Evolutionary conservation across 306 rosid species (phyloP).

Genomic region (Nissolia schottii): DNA sequence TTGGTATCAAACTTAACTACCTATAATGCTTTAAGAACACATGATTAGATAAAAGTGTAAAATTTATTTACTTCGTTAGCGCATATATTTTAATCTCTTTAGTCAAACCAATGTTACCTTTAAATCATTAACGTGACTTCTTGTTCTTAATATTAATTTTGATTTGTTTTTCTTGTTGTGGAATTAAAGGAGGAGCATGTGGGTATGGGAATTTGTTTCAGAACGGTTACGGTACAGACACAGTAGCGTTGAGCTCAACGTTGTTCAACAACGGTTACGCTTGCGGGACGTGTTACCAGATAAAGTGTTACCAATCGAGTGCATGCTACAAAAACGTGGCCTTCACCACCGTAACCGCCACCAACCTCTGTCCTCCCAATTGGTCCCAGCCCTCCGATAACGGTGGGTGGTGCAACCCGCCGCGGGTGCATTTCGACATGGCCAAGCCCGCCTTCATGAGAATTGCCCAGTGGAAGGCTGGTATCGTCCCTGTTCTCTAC

Average conservation of each 20-base stretch:
- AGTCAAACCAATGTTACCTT: neutral
- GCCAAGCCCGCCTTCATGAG: conserved; percentile 90
- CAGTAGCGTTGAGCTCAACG: conserved; percentile 74
- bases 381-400: conserved; percentile 63
- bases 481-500: conserved; percentile 70
- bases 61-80: too few species aligned
- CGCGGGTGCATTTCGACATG: conserved; percentile 84
- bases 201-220: conserved; percentile 78
- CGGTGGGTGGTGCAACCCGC: conserved; percentile 99
- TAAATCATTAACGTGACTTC: neutral
- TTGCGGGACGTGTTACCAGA: conserved; percentile 76
- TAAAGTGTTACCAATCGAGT: conserved; percentile 57
- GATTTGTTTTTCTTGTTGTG: neutral
- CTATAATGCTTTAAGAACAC: too few species aligned
- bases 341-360: conserved; percentile 72
- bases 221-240: conserved; percentile 77
- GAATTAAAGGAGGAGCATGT: conserved; percentile 73
- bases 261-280: conserved; percentile 82
- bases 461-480: conserved; percentile 71
- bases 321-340: conserved; percentile 40
- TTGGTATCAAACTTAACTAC: too few species aligned
- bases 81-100: too few species aligned
- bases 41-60: too few species aligned
- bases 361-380: conserved; percentile 87
- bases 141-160: too few species aligned